A percentile compares a stretch with the other conserved stretches of the same genome.
These are phyloP conservation scores for Saccharum officinarum DNA, from an alignment of 176 grass and related monocot species.

Conservation along the genomic window DNA sequence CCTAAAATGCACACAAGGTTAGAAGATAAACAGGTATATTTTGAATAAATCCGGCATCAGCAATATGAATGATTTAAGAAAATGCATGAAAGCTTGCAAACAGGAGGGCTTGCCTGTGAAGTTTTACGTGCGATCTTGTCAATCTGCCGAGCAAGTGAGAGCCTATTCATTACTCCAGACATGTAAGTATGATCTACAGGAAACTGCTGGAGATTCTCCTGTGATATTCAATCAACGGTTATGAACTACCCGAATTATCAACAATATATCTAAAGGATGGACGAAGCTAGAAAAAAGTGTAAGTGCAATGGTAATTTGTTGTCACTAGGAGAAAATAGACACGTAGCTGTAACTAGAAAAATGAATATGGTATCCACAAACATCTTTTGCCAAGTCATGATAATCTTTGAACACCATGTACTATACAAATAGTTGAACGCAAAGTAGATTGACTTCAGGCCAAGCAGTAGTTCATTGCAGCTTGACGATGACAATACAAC, in stretches of 20 bases:
- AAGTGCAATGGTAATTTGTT: background rate
- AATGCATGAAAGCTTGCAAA: slow-evolving; percentile 15
- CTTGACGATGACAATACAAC: background rate
- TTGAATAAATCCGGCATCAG: background rate
- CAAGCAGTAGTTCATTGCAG: background rate
- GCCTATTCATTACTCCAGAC: slow-evolving; percentile 65
- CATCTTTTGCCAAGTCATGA: background rate
- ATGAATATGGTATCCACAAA: background rate
- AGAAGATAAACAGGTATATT: background rate
- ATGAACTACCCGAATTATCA: slow-evolving; percentile 20
- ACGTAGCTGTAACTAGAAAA: background rate
- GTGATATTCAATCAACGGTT: slow-evolving; percentile 35
- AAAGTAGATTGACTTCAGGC: background rate
- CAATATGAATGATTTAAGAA: slow-evolving; percentile 15
- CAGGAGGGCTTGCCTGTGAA: slow-evolving; percentile 57
- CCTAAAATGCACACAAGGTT: slow-evolving; percentile 44
- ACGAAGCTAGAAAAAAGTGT: background rate
- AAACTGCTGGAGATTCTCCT: slow-evolving; percentile 92
- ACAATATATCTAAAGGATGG: background rate
- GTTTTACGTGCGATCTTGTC: slow-evolving; percentile 69
- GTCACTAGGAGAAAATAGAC: background rate
- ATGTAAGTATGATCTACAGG: slow-evolving; percentile 83
- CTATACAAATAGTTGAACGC: background rate
- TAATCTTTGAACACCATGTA: background rate
- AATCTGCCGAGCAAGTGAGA: slow-evolving; percentile 80